A percentile compares a stretch with the other conserved stretches of the same genome.
Conservation (phyloP, 768 basidiomycete species). For the Auricularia sp. region DNA sequence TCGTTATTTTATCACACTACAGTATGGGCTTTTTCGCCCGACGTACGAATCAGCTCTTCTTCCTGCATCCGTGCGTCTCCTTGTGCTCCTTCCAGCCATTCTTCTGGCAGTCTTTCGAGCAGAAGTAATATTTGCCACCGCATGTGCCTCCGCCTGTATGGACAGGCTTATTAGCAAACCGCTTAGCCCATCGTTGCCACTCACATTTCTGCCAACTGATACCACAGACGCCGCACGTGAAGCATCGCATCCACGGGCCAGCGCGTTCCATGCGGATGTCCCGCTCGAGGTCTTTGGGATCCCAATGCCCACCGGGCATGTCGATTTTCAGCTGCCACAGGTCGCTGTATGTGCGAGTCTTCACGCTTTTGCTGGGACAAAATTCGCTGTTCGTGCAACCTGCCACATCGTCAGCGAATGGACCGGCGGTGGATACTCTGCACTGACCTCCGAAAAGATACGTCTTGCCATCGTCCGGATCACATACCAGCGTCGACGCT, state of each 20-base stretch:
- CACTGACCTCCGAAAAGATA: constrained; percentile 26
- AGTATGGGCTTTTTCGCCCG: too few relatives aligned
- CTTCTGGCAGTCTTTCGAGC: neutral
- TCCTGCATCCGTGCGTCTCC: neutral
- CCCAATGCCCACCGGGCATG: constrained; percentile 26
- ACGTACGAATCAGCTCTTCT: neutral
- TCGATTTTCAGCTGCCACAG: constrained; percentile 31
- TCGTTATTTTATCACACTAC: too few relatives aligned
- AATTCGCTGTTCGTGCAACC: constrained; percentile 30
- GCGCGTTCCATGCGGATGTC: constrained; percentile 26
- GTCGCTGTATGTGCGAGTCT: constrained; percentile 25
- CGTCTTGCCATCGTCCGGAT: constrained; percentile 26
- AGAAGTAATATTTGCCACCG: neutral
- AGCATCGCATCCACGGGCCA: constrained; percentile 34
- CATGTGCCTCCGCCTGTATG: neutral
- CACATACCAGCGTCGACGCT: constrained; percentile 23
- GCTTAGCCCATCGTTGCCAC: neutral
- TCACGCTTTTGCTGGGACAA: constrained; percentile 21
- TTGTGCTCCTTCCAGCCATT: neutral
- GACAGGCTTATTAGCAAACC: neutral
- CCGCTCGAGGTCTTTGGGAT: constrained; percentile 27
- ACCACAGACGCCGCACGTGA: constrained; percentile 27
- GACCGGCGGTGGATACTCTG: too few relatives aligned
- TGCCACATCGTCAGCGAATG: neutral
- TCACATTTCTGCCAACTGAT: constrained; percentile 27